phyloP scores from a whole-genome alignment of 1,284 basidiomycete genomes.

The Xerocomus cyaneibrunnescens region DNA sequence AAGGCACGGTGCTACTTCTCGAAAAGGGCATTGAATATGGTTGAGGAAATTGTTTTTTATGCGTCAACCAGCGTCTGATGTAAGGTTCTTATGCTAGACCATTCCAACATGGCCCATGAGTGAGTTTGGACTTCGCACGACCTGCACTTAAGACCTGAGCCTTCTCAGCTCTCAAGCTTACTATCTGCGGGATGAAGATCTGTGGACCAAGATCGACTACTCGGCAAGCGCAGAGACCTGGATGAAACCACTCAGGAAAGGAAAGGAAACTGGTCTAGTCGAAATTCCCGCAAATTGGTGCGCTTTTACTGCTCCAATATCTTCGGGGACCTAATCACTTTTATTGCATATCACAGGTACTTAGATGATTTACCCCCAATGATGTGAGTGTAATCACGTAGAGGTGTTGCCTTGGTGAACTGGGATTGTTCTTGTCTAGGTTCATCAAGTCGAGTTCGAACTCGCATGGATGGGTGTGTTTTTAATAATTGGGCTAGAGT shows the following conservation, averaged over 20 bases:
- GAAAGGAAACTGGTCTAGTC: constrained; percentile 67
- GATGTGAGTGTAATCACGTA: constrained; percentile 44
- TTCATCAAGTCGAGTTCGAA: constrained; percentile 68
- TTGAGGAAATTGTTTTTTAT: constrained; percentile 23
- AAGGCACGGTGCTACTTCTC: constrained; percentile 65
- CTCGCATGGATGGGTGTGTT: constrained; percentile 62
- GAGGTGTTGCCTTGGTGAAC: background rate
- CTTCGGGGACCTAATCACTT: background rate
- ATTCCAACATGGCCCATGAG: constrained; percentile 67
- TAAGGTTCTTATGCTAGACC: constrained; percentile 42
- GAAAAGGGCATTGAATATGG: constrained; percentile 78
- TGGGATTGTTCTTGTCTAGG: constrained; percentile 30
- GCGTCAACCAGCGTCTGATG: constrained; percentile 5
- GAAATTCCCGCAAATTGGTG: constrained; percentile 76
- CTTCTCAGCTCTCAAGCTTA: constrained; percentile 63
- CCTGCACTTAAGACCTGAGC: background rate
- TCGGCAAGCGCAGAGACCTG: constrained; percentile 56
- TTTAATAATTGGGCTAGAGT: constrained; percentile 43
- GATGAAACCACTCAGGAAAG: constrained; percentile 74
- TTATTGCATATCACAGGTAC: constrained; percentile 40
- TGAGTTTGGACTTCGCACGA: constrained; percentile 30
- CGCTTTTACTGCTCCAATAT: background rate
- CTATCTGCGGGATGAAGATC: constrained; percentile 67
- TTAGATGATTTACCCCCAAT: constrained; percentile 70
- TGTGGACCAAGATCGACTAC: constrained; percentile 78